phyloP scores from a whole-genome alignment of 2,329 filamentous ascomycete genomes.

The Metarhizium robertsii region DNA sequence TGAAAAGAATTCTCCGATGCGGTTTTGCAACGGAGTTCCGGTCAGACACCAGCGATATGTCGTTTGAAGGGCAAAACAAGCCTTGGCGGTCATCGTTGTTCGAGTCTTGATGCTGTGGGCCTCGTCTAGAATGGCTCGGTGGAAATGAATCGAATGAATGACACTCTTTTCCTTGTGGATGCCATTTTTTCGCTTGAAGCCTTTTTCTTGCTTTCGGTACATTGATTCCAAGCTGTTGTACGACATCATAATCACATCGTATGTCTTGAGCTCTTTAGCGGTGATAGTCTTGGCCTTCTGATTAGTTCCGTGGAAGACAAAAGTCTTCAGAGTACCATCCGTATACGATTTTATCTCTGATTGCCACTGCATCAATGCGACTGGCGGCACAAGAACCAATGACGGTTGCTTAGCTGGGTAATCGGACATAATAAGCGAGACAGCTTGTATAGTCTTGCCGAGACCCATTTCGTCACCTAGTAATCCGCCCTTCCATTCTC shows the following conservation, averaged over 20 bases:
- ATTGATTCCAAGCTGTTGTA: constrained; percentile 89
- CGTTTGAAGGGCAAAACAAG: constrained; percentile 83
- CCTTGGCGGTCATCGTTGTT: constrained; percentile 84
- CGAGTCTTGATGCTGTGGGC: constrained; percentile 90
- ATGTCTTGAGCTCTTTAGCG: constrained; percentile 66
- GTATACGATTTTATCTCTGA: constrained; percentile 75
- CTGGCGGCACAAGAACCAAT: constrained; percentile 82
- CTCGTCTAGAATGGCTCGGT: constrained; percentile 89
- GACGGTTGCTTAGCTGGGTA: constrained; percentile 77
- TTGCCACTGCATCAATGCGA: constrained; percentile 93
- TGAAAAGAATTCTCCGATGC: constrained; percentile 96
- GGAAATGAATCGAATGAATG: constrained; percentile 80
- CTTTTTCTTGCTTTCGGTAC: constrained; percentile 85
- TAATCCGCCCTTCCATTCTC: constrained; percentile 76
- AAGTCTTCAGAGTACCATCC: constrained; percentile 78
- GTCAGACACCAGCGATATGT: constrained; percentile 93
- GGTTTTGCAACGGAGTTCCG: constrained; percentile 91
- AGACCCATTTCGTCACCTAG: constrained; percentile 98
- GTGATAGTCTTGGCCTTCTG: constrained; percentile 70
- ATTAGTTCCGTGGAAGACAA: constrained; percentile 85
- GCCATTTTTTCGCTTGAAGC: constrained; percentile 71
- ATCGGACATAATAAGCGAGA: constrained; percentile 96
- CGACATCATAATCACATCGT: constrained; percentile 94
- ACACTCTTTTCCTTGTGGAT: constrained; percentile 70
- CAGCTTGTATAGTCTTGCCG: constrained; percentile 96